Evolutionary conservation across 495 filamentous ascomycete species (phyloP), one percentile per base, ranked within the genome.

Genomic region (Aeminium ludgeri): DNA sequence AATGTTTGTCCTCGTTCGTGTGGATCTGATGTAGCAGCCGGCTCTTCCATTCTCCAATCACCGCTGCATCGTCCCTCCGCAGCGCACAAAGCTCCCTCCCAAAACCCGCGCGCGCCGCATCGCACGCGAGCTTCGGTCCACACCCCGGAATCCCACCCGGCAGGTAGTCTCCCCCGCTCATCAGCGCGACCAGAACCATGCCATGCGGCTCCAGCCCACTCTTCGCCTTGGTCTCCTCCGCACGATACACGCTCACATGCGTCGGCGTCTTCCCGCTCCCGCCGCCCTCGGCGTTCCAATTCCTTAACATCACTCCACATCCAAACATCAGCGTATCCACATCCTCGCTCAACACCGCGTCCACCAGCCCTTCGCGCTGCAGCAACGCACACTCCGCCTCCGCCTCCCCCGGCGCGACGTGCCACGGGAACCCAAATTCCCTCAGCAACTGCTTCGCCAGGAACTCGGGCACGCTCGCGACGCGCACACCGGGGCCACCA

Each of bases 251-350:
- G 13, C 78, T 80, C 34, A 96, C 80, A 58, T 96, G 89, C 1
- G 91, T 95, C 4, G 85, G 81, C 1, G 69, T 70, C 42, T 77
- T 74, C 42, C 63, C 67, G 1, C 67, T 64, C n/a, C n/a, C n/a
- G n/a, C n/a, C n/a, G 1, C 65, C 62, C 57, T 92, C 84, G 16
- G 76, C 70, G 0, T 80, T 80, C 74, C 86, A 97, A 51, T 85
- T 86, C 44, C 84, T 71, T 23, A 95, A 60, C 0, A 76, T 89
- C 34, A 70, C 56, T 0, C 68, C 72, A 34, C 82, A 86, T 1
- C 91, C 91, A 56, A 96, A 99, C 91, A 99, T 96, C 51, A 99
- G 68, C 2, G 91, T 86, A 58, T 99, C 91, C 29, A 95, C 85
- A 65, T 99, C 91, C 57, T 99, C 86, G 54, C 83, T 95, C 52